Evolutionary conservation across 306 rosid species (phyloP).

Genomic region (Fragaria nilgerrensis): DNA sequence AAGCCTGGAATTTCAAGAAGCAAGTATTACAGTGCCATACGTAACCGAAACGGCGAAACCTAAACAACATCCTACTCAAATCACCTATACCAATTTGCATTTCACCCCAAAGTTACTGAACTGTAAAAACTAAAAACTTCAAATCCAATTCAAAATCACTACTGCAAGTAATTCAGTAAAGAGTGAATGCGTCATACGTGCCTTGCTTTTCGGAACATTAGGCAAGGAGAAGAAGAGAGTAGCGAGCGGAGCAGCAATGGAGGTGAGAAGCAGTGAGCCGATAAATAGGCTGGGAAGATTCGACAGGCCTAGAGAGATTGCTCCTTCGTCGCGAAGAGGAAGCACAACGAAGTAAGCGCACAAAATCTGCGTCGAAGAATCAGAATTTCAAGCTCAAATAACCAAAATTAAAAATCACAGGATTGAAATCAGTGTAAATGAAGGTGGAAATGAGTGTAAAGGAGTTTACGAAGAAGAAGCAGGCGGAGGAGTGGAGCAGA

Average conservation of each 20-base stretch:
- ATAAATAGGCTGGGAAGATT: conserved; percentile 75
- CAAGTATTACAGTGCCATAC: conserved; percentile 42
- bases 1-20: conserved; percentile 91
- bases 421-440: neutral
- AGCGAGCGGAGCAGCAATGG: conserved; percentile 81
- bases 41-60: conserved; percentile 21
- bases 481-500: conserved; percentile 69
- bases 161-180: too few relatives aligned
- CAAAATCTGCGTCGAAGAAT: conserved; percentile 52
- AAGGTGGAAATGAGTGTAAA: neutral
- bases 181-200: conserved; percentile 7
- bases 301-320: conserved; percentile 80
- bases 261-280: conserved; percentile 79
- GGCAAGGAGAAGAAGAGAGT: conserved; percentile 80
- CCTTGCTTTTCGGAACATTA: conserved; percentile 75
- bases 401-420: neutral
- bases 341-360: conserved; percentile 94
- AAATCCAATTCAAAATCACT: neutral
- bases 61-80: conserved; percentile 12
- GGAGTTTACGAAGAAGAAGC: conserved; percentile 86
- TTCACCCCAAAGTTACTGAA: neutral
- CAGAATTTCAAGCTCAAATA: neutral
- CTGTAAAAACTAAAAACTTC: neutral
- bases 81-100: neutral
- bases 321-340: conserved; percentile 97